Percentiles rank a stretch among this genome's conserved stretches.
These are phyloP conservation scores for Diaporthe humulicola DNA, from an alignment of 2,329 filamentous ascomycete genomes.

Conservation along the genomic window DNA sequence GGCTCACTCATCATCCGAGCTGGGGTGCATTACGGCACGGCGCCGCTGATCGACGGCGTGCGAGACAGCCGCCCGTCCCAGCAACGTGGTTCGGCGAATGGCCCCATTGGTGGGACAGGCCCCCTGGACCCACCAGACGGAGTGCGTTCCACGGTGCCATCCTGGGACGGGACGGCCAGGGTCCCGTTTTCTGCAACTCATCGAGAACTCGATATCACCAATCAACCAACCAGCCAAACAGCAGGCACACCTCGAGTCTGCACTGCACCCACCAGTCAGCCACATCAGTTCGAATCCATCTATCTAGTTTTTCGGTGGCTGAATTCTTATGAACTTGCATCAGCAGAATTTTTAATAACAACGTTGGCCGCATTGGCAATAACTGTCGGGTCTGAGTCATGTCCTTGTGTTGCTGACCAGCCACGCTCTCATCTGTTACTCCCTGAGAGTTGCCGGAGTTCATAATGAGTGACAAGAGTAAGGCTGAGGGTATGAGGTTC, in stretches of 20 bases:
- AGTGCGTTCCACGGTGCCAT: no score
- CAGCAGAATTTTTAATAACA: not conserved
- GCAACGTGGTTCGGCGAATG: constrained; percentile 22
- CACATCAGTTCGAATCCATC: not conserved
- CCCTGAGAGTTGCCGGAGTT: not conserved
- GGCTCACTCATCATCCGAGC: constrained; percentile 6
- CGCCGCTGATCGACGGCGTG: constrained; percentile 2
- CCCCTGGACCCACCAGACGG: not conserved
- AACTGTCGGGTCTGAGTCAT: not conserved
- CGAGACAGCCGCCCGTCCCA: constrained; percentile 23
- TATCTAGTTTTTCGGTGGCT: not conserved
- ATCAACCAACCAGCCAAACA: not conserved
- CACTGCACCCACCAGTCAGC: not conserved
- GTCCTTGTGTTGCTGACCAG: constrained; percentile 20
- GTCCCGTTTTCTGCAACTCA: constrained; percentile 4
- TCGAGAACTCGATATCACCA: not conserved
- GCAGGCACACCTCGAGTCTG: not conserved
- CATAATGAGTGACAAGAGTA: constrained; percentile 41
- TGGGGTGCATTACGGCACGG: constrained; percentile 15
- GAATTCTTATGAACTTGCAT: not conserved
- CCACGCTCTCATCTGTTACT: not conserved
- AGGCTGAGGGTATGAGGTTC: constrained; percentile 55
- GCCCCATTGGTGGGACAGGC: constrained; percentile 10
- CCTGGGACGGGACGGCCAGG: not conserved
- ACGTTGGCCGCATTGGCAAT: not conserved